These are phyloP conservation scores for Fusarium robinianum DNA, from an alignment of 2,329 filamentous ascomycete genomes.

Conservation along the genomic window DNA sequence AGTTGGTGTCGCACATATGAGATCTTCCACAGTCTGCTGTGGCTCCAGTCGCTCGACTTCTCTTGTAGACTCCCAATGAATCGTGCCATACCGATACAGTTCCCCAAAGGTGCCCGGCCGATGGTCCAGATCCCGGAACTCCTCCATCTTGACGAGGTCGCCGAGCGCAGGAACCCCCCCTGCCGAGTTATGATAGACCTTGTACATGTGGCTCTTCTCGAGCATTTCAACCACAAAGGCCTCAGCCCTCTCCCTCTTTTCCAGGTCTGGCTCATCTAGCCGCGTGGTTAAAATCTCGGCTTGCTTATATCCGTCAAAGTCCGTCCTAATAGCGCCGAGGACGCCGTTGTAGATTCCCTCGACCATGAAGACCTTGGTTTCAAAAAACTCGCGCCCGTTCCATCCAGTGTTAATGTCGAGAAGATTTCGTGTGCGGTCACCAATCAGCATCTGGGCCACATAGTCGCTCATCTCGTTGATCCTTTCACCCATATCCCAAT, in stretches of 20 bases:
- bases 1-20: slow-evolving; percentile 25
- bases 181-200: slow-evolving; percentile 44
- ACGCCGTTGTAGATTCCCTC: slow-evolving; percentile 41
- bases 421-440: slow-evolving; percentile 41
- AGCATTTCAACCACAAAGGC: slow-evolving; percentile 42
- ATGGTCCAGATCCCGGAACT: slow-evolving; percentile 36
- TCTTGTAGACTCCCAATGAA: slow-evolving; percentile 40
- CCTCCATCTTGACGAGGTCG: slow-evolving; percentile 38
- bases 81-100: slow-evolving; percentile 42
- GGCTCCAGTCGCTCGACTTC: slow-evolving; percentile 34
- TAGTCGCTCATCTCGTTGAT: slow-evolving; percentile 43
- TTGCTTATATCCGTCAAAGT: slow-evolving; percentile 37
- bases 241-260: slow-evolving; percentile 36
- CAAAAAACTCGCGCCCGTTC: slow-evolving; percentile 41
- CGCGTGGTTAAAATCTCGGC: slow-evolving; percentile 39
- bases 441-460: slow-evolving; percentile 44
- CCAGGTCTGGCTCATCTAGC: slow-evolving; percentile 38
- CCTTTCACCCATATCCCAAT: slow-evolving; percentile 18
- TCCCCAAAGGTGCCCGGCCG: slow-evolving; percentile 42
- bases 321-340: slow-evolving; percentile 39
- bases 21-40: slow-evolving; percentile 24
- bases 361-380: slow-evolving; percentile 40
- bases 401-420: slow-evolving; percentile 38
- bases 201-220: slow-evolving; percentile 44
- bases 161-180: slow-evolving; percentile 38